Conservation (phyloP, 2,329 filamentous ascomycete species). For the Xylariaceae sp. region DNA sequence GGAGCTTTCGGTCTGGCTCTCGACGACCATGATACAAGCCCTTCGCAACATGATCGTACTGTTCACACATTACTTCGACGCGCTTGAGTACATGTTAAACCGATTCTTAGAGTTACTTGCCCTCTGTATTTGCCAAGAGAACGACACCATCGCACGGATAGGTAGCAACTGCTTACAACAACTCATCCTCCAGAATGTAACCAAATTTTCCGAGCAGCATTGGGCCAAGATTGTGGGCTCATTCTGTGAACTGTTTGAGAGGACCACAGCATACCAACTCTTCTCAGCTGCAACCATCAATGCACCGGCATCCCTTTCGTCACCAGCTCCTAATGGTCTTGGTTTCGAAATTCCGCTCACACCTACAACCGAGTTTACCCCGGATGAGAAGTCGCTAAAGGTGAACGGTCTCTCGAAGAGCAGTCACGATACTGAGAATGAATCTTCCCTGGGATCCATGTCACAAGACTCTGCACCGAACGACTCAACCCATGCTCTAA, state of each 20-base stretch:
- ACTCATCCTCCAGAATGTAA: constrained; percentile 91
- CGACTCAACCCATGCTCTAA: constrained; percentile 18
- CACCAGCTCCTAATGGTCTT: constrained; percentile 50
- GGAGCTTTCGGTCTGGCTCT: constrained; percentile 96
- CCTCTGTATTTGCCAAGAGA: constrained; percentile 97
- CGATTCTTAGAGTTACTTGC: constrained; percentile 92
- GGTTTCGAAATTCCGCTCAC: constrained; percentile 46
- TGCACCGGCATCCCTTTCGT: constrained; percentile 47
- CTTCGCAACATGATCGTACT: constrained; percentile 97
- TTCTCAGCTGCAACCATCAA: constrained; percentile 75
- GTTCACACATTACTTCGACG: constrained; percentile 97
- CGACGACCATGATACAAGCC: constrained; percentile 98
- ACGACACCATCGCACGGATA: constrained; percentile 96
- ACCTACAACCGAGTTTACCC: constrained; percentile 33
- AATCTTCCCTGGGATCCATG: constrained; percentile 26
- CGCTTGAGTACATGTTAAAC: constrained; percentile 95
- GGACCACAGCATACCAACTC: constrained; percentile 89
- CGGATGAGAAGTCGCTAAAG: constrained; percentile 55
- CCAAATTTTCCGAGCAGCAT: constrained; percentile 80
- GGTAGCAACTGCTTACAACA: constrained; percentile 98
- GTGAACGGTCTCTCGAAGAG: constrained; percentile 53
- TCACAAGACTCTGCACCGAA: constrained; percentile 18
- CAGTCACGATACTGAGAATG: constrained; percentile 31
- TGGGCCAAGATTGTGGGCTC: constrained; percentile 94
- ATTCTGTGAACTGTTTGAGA: constrained; percentile 92